Percentiles rank a stretch among this genome's conserved stretches.
These are phyloP conservation scores for Metschnikowia continentalis DNA, from an alignment of 805 yeast genomes.

Conservation along the genomic window DNA sequence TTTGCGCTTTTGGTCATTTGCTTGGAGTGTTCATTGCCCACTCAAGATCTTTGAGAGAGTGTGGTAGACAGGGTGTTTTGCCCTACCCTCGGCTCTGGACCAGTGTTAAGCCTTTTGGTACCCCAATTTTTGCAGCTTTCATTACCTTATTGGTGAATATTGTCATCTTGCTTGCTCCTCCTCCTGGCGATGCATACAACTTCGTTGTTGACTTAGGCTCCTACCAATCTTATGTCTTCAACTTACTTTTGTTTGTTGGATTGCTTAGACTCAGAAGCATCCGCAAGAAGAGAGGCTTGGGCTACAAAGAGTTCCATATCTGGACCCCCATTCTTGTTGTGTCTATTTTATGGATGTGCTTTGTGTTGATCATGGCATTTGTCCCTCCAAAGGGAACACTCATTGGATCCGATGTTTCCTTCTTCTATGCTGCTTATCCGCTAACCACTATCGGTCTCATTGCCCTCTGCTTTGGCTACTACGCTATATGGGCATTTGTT, in stretches of 20 bases:
- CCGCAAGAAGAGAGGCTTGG: conserved; percentile 22
- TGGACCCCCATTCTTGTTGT: conserved; percentile 28
- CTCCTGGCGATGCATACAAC: conserved; percentile 34
- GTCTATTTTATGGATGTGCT: conserved; percentile 28
- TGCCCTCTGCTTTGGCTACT: conserved; percentile 29
- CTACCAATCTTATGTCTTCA: conserved; percentile 27
- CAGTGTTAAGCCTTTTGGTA: conserved; percentile 29
- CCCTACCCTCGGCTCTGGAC: conserved; percentile 29
- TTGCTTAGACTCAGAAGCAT: conserved; percentile 24
- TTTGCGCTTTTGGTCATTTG: conserved; percentile 31
- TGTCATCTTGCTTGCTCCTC: conserved; percentile 29
- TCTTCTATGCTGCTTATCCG: conserved; percentile 43
- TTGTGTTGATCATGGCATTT: conserved; percentile 40
- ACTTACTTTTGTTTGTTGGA: conserved; percentile 24
- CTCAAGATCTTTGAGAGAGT: conserved; percentile 29
- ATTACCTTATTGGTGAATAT: conserved; percentile 24
- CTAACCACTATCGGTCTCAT: conserved; percentile 34
- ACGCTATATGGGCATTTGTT: conserved; percentile 32
- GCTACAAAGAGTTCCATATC: conserved; percentile 15
- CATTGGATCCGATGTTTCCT: conserved; percentile 39
- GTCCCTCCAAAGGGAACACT: conserved; percentile 41
- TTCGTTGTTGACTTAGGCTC: conserved; percentile 30
- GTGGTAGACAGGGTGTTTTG: conserved; percentile 32
- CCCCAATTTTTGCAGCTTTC: conserved; percentile 25
- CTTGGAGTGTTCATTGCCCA: conserved; percentile 27